These are phyloP conservation scores for Epicoccum nigrum DNA, from an alignment of 2,329 filamentous ascomycete genomes.

Conservation along the genomic window DNA sequence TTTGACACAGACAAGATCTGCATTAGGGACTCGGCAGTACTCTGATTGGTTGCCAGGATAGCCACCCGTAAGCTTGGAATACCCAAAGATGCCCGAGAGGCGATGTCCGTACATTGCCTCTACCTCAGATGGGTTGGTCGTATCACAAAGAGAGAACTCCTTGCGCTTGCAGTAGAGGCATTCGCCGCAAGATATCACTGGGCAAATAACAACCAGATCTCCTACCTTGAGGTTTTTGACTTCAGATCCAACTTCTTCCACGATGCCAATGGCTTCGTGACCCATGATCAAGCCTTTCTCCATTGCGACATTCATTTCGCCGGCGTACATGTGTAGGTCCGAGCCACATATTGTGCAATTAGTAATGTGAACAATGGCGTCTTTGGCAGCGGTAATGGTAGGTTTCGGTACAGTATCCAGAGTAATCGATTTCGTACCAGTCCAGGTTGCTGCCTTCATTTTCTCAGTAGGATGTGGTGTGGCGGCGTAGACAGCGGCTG, in stretches of 20 bases:
- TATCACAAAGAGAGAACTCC: constrained; percentile 8
- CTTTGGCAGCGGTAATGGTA: constrained; percentile 38
- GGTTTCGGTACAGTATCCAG: constrained; percentile 37
- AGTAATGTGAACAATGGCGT: constrained; percentile 49
- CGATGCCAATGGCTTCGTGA: constrained; percentile 82
- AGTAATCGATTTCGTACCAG: constrained; percentile 5
- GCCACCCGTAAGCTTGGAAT: constrained; percentile 11
- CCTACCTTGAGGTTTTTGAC: constrained; percentile 77
- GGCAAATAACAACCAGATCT: constrained; percentile 55
- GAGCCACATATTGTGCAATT: constrained; percentile 42
- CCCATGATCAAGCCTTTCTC: constrained; percentile 60
- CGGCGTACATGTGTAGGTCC: constrained; percentile 22
- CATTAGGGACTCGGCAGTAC: constrained; percentile 19
- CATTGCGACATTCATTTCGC: constrained; percentile 72
- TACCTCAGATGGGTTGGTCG: constrained; percentile 8
- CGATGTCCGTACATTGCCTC: constrained; percentile 11
- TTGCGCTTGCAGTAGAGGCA: constrained; percentile 16
- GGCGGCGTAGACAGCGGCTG: no score
- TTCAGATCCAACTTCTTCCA: constrained; percentile 78
- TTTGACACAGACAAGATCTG: constrained; percentile 8
- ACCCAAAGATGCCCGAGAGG: constrained; percentile 13
- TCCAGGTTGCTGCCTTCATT: constrained; percentile 14
- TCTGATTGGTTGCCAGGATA: constrained; percentile 15
- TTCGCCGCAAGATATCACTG: constrained; percentile 21
- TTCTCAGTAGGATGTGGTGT: constrained; percentile 7